phyloP scores from a whole-genome alignment of 2,329 filamentous ascomycete species.

The Fusarium siculi region DNA sequence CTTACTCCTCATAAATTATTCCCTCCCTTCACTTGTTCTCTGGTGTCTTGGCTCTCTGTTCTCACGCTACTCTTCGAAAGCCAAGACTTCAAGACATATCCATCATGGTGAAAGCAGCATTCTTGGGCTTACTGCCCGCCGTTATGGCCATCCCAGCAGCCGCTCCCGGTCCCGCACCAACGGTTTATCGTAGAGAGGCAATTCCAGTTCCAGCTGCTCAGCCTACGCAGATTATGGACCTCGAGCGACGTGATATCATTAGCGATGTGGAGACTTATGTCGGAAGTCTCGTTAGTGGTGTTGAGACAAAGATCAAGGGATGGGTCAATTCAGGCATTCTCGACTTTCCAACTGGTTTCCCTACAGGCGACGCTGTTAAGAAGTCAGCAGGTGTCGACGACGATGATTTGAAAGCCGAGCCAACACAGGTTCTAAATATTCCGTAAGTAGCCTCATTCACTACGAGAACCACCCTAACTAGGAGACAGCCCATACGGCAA shows the following conservation, averaged over 20 bases:
- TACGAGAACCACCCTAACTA: neutral
- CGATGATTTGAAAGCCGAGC: slow-evolving; percentile 67
- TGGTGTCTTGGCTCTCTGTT: neutral
- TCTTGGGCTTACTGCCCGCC: slow-evolving; percentile 39
- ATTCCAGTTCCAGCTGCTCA: slow-evolving; percentile 33
- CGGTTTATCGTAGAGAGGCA: slow-evolving; percentile 8
- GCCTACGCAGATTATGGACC: slow-evolving; percentile 38
- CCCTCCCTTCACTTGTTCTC: neutral
- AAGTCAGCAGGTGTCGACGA: slow-evolving; percentile 69
- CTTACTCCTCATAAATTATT: neutral
- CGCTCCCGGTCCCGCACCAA: slow-evolving; percentile 38
- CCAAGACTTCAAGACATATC: neutral
- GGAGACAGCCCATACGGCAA: slow-evolving; percentile 72
- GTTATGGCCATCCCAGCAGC: slow-evolving; percentile 40
- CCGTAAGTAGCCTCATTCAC: slow-evolving; percentile 53
- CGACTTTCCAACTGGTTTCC: slow-evolving; percentile 74
- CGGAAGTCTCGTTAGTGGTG: slow-evolving; percentile 58
- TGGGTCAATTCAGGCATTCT: slow-evolving; percentile 73
- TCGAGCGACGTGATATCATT: slow-evolving; percentile 49
- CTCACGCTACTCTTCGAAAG: neutral
- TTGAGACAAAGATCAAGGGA: slow-evolving; percentile 67
- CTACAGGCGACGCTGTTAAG: slow-evolving; percentile 68
- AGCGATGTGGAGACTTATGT: slow-evolving; percentile 62
- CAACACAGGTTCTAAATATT: slow-evolving; percentile 77
- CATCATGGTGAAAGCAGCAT: slow-evolving; percentile 32